Percentiles rank a stretch among this genome's conserved stretches.
phyloP scores from a whole-genome alignment of 2,329 filamentous ascomycete species.

The Plectosphaerella sp. region DNA sequence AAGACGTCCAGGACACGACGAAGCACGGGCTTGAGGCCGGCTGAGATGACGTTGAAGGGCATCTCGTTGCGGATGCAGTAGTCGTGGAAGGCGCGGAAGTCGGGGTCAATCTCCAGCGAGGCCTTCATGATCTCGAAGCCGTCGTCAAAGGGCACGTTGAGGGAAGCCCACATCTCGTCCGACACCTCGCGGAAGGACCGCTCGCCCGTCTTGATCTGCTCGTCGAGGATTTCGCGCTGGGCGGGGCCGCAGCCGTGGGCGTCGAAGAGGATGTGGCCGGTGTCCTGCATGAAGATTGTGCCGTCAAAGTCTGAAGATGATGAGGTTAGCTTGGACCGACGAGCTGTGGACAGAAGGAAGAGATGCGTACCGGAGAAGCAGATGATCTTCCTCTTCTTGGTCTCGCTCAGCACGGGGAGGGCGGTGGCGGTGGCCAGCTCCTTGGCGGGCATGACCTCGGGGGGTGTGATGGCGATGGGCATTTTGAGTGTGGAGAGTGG shows the following conservation, averaged over 20 bases:
- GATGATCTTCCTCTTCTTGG: slow-evolving; percentile 51
- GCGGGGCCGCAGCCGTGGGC: slow-evolving; percentile 57
- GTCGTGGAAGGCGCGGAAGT: slow-evolving; percentile 59
- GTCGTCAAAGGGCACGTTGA: slow-evolving; percentile 63
- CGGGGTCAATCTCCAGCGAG: slow-evolving; percentile 57
- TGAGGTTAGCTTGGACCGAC: background rate
- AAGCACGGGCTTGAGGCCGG: slow-evolving; percentile 61
- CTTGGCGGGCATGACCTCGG: slow-evolving; percentile 21
- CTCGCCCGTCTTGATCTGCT: slow-evolving; percentile 61
- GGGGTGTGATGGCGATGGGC: slow-evolving; percentile 31
- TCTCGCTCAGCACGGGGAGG: slow-evolving; percentile 18
- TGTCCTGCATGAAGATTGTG: slow-evolving; percentile 69
- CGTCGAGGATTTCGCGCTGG: slow-evolving; percentile 51
- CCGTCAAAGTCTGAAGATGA: slow-evolving; percentile 58
- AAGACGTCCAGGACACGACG: slow-evolving; percentile 59
- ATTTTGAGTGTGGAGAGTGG: slow-evolving; percentile 21
- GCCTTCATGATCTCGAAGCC: slow-evolving; percentile 62
- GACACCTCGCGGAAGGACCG: slow-evolving; percentile 66
- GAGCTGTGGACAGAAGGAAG: background rate
- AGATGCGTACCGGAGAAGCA: slow-evolving; percentile 48
- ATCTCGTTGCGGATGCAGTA: slow-evolving; percentile 60
- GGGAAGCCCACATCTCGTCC: slow-evolving; percentile 66
- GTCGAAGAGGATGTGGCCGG: slow-evolving; percentile 65
- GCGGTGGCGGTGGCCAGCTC: slow-evolving; percentile 12
- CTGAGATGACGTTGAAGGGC: slow-evolving; percentile 66